Base-by-base conservation (phyloP, 2,329 filamentous ascomycete species). In the Gnomoniopsis sp. region DNA sequence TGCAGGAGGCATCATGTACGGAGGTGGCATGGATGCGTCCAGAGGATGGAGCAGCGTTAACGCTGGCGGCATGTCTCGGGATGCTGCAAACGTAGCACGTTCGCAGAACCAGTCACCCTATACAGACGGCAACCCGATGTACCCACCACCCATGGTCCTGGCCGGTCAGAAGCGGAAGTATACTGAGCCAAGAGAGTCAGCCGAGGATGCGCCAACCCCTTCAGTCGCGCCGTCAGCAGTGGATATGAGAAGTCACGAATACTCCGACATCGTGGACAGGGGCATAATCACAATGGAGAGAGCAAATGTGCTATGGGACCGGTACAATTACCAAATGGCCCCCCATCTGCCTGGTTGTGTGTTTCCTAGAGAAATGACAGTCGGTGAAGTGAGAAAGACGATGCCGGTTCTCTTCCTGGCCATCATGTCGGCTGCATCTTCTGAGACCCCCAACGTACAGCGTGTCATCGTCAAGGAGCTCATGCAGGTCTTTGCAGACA, bases 401-500 rank as follows among this genome's bases (percentile, higher is more conserved):
- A 87, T 83, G 67, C 89, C 89, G 1, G 78, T 83, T 2, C 76
- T 92, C 10, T 91, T 91, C 66, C 77, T 90, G n/a, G 79, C 88
- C 33, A 77, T 91, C 65, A 83, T 92, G 72, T 83, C 87, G 0
- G 85, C 84, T 10, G 82, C 87, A 6, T 81, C 86, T 4, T 83
- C 83, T 11, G 82, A 87, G 62, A 75, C 77, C 21, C 78, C 80
- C 22, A 70, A 70, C 23, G 75, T 81, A 58, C 89, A 92, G 68
- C 77, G 81, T 11, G 75, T 77, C 26, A 75, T 96, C 15, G 82
- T 87, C 11, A 82, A 82, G 61, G 87, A 95, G 66, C 74, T 91
- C 57, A 88, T 91, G 75, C 84, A 86, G 62, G 77, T 86, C 12
- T 82, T 95, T 56, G 90, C 89, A 2, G 88, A 95, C 48, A 86